Evolutionary conservation across 2,329 filamentous ascomycete genomes (phyloP).

Genomic region (Aureobasidium zeae): DNA sequence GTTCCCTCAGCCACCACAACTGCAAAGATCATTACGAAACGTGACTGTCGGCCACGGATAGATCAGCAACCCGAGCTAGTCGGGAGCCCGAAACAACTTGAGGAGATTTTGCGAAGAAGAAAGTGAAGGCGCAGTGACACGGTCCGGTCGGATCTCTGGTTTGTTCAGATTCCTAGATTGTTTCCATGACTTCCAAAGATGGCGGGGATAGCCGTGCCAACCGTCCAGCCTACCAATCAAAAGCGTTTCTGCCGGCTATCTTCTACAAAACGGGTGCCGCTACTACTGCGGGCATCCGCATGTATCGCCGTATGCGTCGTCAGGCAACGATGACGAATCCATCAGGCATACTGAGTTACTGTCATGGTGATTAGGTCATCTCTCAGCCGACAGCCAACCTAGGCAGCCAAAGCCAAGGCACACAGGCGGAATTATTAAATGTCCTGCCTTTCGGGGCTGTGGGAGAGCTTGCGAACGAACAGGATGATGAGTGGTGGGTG

Average conservation of each 20-base stretch:
- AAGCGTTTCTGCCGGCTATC: not conserved
- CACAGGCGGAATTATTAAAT: too few relatives aligned
- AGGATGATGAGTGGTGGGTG: not conserved
- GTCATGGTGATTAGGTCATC: too few relatives aligned
- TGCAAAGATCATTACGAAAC: constrained; percentile 9
- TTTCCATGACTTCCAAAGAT: too few relatives aligned
- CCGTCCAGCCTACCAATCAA: constrained; percentile 3
- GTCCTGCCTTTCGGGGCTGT: not conserved
- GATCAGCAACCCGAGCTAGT: not conserved
- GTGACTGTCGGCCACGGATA: constrained; percentile 1
- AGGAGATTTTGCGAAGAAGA: too few relatives aligned
- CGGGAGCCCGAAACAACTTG: constrained; percentile 5
- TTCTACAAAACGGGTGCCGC: not conserved
- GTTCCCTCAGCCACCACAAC: constrained; percentile 7
- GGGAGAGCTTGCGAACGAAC: constrained; percentile 10
- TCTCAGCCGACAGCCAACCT: not conserved
- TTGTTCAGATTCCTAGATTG: too few relatives aligned
- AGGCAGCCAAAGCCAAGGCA: too few relatives aligned
- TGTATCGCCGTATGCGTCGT: not conserved
- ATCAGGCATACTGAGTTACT: not conserved
- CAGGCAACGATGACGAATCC: not conserved
- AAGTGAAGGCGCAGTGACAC: not conserved
- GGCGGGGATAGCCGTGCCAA: constrained; percentile 1
- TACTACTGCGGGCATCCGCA: not conserved
- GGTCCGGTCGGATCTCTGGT: too few relatives aligned